phyloP scores from a whole-genome alignment of 139 green algal genomes.

The Chlorella sp. region DNA sequence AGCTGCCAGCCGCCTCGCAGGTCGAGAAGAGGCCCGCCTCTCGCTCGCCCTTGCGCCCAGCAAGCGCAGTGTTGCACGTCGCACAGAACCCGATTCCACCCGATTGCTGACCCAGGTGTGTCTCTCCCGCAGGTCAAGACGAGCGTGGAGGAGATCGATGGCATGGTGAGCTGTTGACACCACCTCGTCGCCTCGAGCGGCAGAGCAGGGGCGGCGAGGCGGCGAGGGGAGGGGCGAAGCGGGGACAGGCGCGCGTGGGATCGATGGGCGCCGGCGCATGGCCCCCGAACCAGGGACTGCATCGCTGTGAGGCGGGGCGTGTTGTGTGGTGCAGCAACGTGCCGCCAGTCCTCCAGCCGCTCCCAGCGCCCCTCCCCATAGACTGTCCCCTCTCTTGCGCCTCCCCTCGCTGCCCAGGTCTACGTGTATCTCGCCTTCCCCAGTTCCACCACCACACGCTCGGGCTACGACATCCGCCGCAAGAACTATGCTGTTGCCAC shows the following conservation, averaged over 20 bases:
- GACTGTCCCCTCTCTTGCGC: no score
- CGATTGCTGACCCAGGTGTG: not conserved
- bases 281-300: not conserved
- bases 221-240: not conserved
- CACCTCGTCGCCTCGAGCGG: not conserved
- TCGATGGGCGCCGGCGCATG: not conserved
- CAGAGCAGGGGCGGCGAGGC: not conserved
- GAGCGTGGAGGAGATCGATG: slow-evolving; percentile 24
- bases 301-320: not conserved
- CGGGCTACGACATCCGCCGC: slow-evolving; percentile 67
- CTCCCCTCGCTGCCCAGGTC: not conserved
- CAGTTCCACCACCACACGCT: slow-evolving; percentile 64
- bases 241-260: not conserved
- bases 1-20: slow-evolving; percentile 26
- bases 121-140: slow-evolving; percentile 31
- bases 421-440: slow-evolving; percentile 71
- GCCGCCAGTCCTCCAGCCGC: not conserved
- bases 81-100: not conserved
- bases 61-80: not conserved
- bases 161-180: slow-evolving; percentile 32
- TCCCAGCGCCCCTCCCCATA: not conserved
- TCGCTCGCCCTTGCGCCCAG: not conserved
- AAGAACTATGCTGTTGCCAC: slow-evolving; percentile 64
- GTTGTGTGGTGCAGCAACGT: not conserved
- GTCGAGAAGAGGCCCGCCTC: not conserved